Evolutionary conservation across 306 rosid genomes (phyloP).

Genomic region (Coriaria nepalensis): DNA sequence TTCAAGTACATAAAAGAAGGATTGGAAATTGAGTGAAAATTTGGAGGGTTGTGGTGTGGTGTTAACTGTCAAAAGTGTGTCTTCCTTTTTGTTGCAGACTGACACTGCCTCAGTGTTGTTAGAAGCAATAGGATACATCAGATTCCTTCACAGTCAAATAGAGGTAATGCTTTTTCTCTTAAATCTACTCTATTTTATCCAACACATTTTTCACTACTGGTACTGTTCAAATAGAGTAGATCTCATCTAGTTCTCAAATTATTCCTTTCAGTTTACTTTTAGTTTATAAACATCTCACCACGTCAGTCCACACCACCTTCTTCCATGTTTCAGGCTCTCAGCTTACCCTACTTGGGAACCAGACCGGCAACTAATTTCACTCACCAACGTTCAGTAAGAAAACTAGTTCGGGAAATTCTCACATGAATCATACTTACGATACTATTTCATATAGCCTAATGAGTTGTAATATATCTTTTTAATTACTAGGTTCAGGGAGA

Average conservation of each 20-base stretch:
- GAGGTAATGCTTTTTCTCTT: constrained; percentile 51
- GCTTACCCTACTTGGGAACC: constrained; percentile 79
- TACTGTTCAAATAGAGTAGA: constrained; percentile 3
- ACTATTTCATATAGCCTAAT: constrained; percentile 25
- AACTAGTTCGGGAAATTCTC: background rate
- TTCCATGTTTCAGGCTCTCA: constrained; percentile 52
- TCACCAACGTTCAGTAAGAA: constrained; percentile 61
- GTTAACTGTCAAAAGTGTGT: constrained; percentile 18
- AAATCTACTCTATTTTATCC: constrained; percentile 18
- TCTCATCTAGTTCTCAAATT: too few relatives aligned
- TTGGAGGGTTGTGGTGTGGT: constrained; percentile 35
- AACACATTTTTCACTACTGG: constrained; percentile 26
- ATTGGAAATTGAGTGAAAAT: constrained; percentile 22
- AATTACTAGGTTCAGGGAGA: constrained; percentile 87
- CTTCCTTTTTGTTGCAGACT: constrained; percentile 64
- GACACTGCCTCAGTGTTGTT: constrained; percentile 99
- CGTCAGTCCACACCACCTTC: too few relatives aligned
- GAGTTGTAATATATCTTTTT: constrained; percentile 22
- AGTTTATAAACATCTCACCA: background rate
- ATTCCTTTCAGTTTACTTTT: background rate
- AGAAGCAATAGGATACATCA: constrained; percentile 96
- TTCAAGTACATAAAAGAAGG: too few relatives aligned
- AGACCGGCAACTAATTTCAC: constrained; percentile 42
- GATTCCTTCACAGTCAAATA: constrained; percentile 99
- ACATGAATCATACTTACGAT: too few relatives aligned